Conservation (phyloP, 2,329 filamentous ascomycete species). For the Phaeosphaeriaceae sp. region DNA sequence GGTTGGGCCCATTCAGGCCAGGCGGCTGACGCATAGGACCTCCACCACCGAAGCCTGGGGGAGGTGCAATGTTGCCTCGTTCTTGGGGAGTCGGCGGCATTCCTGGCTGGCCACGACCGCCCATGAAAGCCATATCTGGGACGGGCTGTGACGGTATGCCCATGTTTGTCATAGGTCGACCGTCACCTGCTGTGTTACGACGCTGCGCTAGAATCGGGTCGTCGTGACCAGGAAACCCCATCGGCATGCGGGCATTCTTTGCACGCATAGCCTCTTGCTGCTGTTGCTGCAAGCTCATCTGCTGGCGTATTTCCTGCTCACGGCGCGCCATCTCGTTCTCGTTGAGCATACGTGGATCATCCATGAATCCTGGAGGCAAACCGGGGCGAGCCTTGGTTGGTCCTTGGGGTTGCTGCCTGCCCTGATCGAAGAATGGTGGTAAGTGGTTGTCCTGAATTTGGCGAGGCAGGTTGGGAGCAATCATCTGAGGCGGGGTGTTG, state of each 20-base stretch:
- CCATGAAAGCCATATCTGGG: conserved; percentile 45
- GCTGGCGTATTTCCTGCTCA: conserved; percentile 39
- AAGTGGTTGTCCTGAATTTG: conserved; percentile 39
- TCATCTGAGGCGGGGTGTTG: conserved; percentile 42
- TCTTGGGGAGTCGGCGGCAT: conserved; percentile 48
- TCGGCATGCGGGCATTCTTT: conserved; percentile 40
- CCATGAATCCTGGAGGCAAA: conserved; percentile 48
- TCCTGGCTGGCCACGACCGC: conserved; percentile 39
- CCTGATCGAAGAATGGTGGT: conserved; percentile 44
- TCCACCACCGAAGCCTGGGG: conserved; percentile 42
- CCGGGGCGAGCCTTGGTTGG: conserved; percentile 47
- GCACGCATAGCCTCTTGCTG: conserved; percentile 46
- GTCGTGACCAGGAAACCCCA: conserved; percentile 42
- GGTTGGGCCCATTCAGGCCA: conserved; percentile 37
- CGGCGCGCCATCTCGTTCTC: conserved; percentile 44
- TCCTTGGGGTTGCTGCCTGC: conserved; percentile 41
- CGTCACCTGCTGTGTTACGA: conserved; percentile 45
- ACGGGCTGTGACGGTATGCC: conserved; percentile 50
- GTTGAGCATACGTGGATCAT: conserved; percentile 42
- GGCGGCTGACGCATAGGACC: conserved; percentile 47
- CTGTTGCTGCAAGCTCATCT: conserved; percentile 32
- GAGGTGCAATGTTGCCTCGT: conserved; percentile 44
- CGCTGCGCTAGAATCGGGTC: conserved; percentile 46
- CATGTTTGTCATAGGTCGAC: conserved; percentile 50
- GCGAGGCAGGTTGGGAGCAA: conserved; percentile 45